Evolutionary conservation across 495 filamentous ascomycete genomes (phyloP), one percentile per base, ranked within the genome.

Genomic region (Astrothelium macrocarpum): DNA sequence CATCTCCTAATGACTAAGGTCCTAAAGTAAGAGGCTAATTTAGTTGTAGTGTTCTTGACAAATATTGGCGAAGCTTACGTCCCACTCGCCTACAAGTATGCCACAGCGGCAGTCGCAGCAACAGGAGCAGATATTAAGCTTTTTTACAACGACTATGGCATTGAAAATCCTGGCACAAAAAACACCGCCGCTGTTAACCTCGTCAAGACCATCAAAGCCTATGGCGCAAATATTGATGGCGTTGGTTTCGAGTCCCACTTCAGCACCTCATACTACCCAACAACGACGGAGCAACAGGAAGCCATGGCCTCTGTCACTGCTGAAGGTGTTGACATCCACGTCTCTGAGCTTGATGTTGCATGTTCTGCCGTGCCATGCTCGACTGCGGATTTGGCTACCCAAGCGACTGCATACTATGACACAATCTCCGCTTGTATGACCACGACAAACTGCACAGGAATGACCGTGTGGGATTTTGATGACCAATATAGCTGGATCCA

Each of bases 101-200:
- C 80, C 7, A 77, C 79, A 26, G 76, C 76, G 16, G 78, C 76
- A 1, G 84, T 86, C 67, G 81, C 79, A 0, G 59, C 70, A 16
- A 80, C 81, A 5, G 49, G 49, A 9, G 49, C 49, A 26, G 49
- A 56, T 7, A 56, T 56, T 25, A 87, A 87, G 74, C 78, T 87
- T 18, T 87, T 86, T 67, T 85, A 83, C 74, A 87, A 87, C 67
- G 84, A 79, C 65, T 88, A 87, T 74, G 85, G 82, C 74, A 82
- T 85, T 68, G 85, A 87, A 70, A 76, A 70, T 2, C 73, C 77
- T 9, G 76, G 79, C 1, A 66, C 75, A 58, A 81, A 85, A 69
- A 72, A 76, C 46, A 75, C 73, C 1, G 80, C 68, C 2, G 76
- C 80, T 29, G 66, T 81, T 20, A 65, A 74, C 32, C 79, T 87